Percentiles rank a stretch among this genome's conserved stretches.
Evolutionary conservation across 2,329 filamentous ascomycete species (phyloP).

Genomic region (Aspergillus puulaauensis): DNA sequence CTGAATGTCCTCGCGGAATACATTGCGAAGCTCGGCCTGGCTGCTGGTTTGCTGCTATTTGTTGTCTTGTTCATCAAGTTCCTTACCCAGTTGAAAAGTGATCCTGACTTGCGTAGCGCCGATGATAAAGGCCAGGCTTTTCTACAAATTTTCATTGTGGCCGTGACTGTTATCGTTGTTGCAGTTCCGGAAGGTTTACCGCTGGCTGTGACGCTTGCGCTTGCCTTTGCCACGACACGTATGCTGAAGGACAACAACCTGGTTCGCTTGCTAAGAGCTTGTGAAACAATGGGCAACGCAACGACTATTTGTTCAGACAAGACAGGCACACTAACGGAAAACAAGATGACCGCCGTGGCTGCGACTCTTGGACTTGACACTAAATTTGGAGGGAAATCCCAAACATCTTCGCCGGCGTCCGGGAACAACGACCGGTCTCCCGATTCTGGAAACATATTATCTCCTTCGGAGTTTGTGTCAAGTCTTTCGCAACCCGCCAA

Average conservation of each 20-base stretch:
- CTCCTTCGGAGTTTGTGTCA: conserved; percentile 55
- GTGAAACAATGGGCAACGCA: conserved; percentile 65
- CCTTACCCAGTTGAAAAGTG: conserved; percentile 57
- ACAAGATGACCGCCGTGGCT: conserved; percentile 62
- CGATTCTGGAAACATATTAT: conserved; percentile 45
- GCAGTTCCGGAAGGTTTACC: conserved; percentile 62
- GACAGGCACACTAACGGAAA: conserved; percentile 64
- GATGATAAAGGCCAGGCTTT: conserved; percentile 59
- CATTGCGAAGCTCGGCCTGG: conserved; percentile 72
- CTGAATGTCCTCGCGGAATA: conserved; percentile 75
- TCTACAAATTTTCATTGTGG: conserved; percentile 58
- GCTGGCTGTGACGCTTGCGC: conserved; percentile 60
- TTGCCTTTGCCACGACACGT: conserved; percentile 62
- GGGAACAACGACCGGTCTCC: conserved; percentile 23
- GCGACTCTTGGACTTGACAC: conserved; percentile 53
- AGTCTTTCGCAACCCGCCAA: conserved; percentile 55
- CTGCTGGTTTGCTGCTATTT: conserved; percentile 73
- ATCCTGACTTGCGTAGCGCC: conserved; percentile 38
- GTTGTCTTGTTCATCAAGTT: conserved; percentile 78
- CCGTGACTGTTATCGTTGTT: conserved; percentile 60
- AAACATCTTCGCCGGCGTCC: conserved; percentile 23
- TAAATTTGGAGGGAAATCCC: conserved; percentile 44
- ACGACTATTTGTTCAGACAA: conserved; percentile 67
- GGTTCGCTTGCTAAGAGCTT: conserved; percentile 59
- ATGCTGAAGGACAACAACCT: conserved; percentile 65